phyloP scores from a whole-genome alignment of 2,329 filamentous ascomycete species.

The Fusarium oxysporum region DNA sequence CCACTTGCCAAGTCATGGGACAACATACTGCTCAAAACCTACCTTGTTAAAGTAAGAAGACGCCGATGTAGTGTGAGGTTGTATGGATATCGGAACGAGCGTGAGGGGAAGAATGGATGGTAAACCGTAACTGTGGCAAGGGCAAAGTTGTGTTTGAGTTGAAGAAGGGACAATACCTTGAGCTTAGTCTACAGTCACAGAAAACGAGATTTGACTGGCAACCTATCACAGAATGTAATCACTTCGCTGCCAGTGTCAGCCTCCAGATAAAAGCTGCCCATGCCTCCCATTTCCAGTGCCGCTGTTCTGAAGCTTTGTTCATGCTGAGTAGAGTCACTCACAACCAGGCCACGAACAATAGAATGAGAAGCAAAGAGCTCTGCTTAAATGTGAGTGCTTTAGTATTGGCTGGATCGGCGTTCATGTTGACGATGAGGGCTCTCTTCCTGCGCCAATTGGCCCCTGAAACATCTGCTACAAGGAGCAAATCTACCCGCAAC shows the following conservation, averaged over 20 bases:
- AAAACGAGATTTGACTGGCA: neutral
- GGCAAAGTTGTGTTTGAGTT: neutral
- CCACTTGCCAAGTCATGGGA: neutral
- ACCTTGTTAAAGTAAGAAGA: neutral
- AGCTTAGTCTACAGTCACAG: accelerated
- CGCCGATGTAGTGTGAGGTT: accelerated
- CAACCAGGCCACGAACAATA: accelerated
- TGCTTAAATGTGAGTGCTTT: accelerated
- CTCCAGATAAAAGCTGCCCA: no score
- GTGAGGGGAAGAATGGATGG: neutral
- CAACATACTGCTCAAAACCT: accelerated
- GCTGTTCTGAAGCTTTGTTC: neutral
- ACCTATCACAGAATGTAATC: no score
- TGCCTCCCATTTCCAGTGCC: neutral
- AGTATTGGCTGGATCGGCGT: neutral
- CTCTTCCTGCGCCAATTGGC: neutral
- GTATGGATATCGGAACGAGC: neutral
- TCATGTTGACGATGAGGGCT: accelerated
- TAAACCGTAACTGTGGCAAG: neutral
- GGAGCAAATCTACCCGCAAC: neutral
- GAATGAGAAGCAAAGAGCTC: accelerated
- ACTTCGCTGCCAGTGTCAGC: no score
- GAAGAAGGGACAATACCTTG: accelerated
- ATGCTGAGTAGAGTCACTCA: accelerated
- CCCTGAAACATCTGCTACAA: neutral